Percentiles rank a stretch among this genome's conserved stretches.
Conservation (phyloP, 2,329 filamentous ascomycete genomes). For the Pseudohalonectria lignicola region DNA sequence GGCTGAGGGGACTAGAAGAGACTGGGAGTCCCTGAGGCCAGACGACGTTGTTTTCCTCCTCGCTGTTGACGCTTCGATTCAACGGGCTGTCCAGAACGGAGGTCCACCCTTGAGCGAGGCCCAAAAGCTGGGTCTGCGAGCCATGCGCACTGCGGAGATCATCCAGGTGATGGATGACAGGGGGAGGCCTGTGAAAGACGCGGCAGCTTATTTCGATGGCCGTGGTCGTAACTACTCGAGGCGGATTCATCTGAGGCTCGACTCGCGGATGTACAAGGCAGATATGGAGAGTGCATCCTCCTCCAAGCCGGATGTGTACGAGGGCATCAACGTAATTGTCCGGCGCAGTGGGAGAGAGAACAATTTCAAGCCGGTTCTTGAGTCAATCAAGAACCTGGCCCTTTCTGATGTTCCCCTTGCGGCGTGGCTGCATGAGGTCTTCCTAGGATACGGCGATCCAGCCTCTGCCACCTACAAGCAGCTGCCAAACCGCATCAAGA, state of each 20-base stretch:
- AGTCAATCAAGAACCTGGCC: conserved; percentile 80
- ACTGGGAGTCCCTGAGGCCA: conserved; percentile 81
- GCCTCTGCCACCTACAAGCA: conserved; percentile 78
- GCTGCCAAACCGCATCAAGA: conserved; percentile 64
- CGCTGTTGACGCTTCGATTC: conserved; percentile 53
- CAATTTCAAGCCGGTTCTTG: conserved; percentile 89
- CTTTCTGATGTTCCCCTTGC: conserved; percentile 79
- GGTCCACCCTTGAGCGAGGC: conserved; percentile 30
- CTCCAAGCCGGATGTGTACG: conserved; percentile 71
- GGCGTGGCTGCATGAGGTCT: conserved; percentile 91
- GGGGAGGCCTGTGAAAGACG: conserved; percentile 59
- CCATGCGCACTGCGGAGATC: conserved; percentile 74
- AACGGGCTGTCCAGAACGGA: conserved; percentile 42
- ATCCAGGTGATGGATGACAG: conserved; percentile 80
- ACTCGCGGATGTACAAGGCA: conserved; percentile 63
- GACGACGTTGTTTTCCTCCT: conserved; percentile 88
- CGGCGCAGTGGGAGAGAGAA: conserved; percentile 82
- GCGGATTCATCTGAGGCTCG: conserved; percentile 70
- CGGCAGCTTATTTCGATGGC: conserved; percentile 49
- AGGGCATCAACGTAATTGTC: conserved; percentile 74
- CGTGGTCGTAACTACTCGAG: conserved; percentile 50
- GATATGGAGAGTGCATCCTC: conserved; percentile 57
- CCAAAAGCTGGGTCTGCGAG: conserved; percentile 55
- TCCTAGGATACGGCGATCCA: conserved; percentile 93
- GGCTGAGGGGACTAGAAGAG: conserved; percentile 62